Base-by-base conservation (phyloP, 2,329 filamentous ascomycete genomes). In the Stachybotrys chartarum region DNA sequence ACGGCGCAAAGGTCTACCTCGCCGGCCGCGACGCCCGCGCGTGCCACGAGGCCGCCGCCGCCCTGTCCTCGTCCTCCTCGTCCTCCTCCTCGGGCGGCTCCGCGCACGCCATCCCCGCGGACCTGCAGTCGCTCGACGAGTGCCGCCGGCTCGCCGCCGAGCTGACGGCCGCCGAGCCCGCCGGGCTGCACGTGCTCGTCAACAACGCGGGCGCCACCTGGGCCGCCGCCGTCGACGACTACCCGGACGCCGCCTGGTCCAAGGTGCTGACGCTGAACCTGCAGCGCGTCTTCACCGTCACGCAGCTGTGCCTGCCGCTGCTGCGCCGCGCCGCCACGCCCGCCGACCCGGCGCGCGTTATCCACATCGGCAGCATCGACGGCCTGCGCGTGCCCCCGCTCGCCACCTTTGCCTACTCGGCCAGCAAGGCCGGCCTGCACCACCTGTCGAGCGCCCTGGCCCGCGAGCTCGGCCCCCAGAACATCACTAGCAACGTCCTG, bases 181-280 rank as follows among this genome's bases (percentile, higher is more conserved):
- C 60, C 60, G 72, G 75, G 54, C 75, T 88, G 24, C 77, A 88
- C 63, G 74, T 87, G 49, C 77, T 87, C 11, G 76, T 87, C 60
- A 86, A 87, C 74, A 88, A 88, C 72, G 79, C 76, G 50, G 85
- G 85, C 60, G 81, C 79, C 44, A 81, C 83, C 57, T 87, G 84
- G 85, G 84, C 83, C 64, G 83, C 78, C 47, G 67, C 76, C 17
- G 79, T 83, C 63, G 82, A 83, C 56, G 70, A 71, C 8, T 86
- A 85, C 67, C 84, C 84, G 1, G 80, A 83, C 63, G 54, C 65
- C 10, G 79, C 78, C 16, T 86, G 81, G 82, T 76, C 74, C 31
- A 79, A 81, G 61, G 77, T 85, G 32, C 72, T 86, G 4, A 84
- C 81, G 51, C 78, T 87, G 30, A 87, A 87, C 70, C 74, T 87